Conservation (phyloP, 331 rosid genomes). For the Pyracantha coccinea region DNA sequence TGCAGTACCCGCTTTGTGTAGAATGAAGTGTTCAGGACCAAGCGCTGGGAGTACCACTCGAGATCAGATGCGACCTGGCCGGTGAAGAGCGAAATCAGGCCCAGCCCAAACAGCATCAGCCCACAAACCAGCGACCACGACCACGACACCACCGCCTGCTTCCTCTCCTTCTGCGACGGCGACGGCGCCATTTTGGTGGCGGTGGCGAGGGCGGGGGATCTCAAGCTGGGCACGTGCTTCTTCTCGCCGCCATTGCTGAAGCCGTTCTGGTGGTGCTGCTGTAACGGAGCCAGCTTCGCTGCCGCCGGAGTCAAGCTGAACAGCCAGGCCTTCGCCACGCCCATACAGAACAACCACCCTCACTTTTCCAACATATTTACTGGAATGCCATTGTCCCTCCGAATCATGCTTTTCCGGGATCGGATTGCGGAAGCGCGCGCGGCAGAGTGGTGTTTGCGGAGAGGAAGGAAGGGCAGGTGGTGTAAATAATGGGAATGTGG, state of each 20-base stretch:
- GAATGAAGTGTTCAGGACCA: conserved; percentile 43
- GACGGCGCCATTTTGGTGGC: conserved; percentile 12
- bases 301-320: conserved; percentile 49
- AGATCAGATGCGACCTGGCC: conserved; percentile 96
- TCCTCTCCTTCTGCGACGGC: conserved; percentile 24
- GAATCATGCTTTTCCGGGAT: neutral
- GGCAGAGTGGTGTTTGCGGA: neutral
- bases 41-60: conserved; percentile 85
- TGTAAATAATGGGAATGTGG: neutral
- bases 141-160: conserved; percentile 42
- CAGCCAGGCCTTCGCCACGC: conserved; percentile 50
- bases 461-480: neutral
- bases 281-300: conserved; percentile 61
- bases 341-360: conserved; percentile 44
- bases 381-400: conserved; percentile 14
- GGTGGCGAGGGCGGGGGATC: conserved; percentile 22
- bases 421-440: neutral
- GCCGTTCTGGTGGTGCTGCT: conserved; percentile 31
- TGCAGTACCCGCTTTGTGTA: conserved; percentile 47
- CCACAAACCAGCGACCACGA: conserved; percentile 68
- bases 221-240: conserved; percentile 33
- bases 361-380: conserved; percentile 22
- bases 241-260: conserved; percentile 1
- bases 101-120: conserved; percentile 71
- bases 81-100: conserved; percentile 71